These are phyloP conservation scores for Aspergillus latus DNA, from an alignment of 2,329 filamentous ascomycete species.

Conservation along the genomic window DNA sequence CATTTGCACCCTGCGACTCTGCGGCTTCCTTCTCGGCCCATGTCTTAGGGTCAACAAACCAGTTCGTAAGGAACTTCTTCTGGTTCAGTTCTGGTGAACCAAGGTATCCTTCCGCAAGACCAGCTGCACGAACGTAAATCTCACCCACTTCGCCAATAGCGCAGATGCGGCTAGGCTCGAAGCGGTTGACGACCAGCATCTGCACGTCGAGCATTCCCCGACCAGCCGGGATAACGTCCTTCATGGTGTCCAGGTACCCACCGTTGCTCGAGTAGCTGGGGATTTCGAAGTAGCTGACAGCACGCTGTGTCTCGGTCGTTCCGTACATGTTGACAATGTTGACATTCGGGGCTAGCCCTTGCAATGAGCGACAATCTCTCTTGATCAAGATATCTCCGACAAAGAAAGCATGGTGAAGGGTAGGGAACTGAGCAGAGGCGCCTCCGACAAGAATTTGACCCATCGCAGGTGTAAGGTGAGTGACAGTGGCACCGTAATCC, in stretches of 20 bases:
- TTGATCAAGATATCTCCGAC: conserved; percentile 89
- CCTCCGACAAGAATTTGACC: conserved; percentile 90
- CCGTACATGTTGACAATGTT: conserved; percentile 85
- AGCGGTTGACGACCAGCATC: conserved; percentile 75
- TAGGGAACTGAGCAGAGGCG: conserved; percentile 72
- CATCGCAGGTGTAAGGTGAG: conserved; percentile 94
- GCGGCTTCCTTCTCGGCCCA: conserved; percentile 67
- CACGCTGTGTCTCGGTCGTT: conserved; percentile 79
- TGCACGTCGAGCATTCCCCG: conserved; percentile 88
- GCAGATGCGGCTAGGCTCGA: conserved; percentile 67
- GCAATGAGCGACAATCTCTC: conserved; percentile 74
- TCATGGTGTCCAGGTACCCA: conserved; percentile 61
- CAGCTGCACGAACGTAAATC: conserved; percentile 77
- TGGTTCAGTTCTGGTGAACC: conserved; percentile 61
- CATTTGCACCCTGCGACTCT: conserved; percentile 50
- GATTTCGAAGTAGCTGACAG: conserved; percentile 80
- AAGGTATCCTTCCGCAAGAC: conserved; percentile 79
- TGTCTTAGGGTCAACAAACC: conserved; percentile 74
- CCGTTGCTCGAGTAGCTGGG: conserved; percentile 65
- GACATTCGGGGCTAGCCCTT: conserved; percentile 71
- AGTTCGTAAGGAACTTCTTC: conserved; percentile 78
- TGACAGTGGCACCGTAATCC: conserved; percentile 70
- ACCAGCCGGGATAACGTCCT: conserved; percentile 79
- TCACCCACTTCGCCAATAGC: conserved; percentile 80
- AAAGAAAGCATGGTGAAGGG: conserved; percentile 78